Evolutionary conservation across 768 basidiomycete species (phyloP).

Genomic region (Rhodocollybia butyracea): DNA sequence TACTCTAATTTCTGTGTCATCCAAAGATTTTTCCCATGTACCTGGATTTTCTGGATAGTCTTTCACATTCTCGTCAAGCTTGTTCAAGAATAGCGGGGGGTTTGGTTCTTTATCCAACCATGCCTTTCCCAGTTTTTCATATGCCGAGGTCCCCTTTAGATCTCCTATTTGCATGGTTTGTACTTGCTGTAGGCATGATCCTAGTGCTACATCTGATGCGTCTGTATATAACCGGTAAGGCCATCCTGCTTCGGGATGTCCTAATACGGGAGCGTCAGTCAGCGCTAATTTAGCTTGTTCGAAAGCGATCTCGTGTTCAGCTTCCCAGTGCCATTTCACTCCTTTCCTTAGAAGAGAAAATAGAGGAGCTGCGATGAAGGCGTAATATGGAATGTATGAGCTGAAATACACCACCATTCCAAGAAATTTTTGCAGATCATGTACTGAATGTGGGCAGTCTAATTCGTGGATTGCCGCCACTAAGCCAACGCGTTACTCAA

Average conservation of each 20-base stretch:
- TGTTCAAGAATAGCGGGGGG: slow-evolving; percentile 13
- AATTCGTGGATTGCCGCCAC: too few relatives aligned
- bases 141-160: slow-evolving; percentile 5
- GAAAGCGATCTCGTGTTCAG: slow-evolving; percentile 17
- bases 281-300: neutral
- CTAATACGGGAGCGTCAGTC: slow-evolving; percentile 22
- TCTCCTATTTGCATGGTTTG: slow-evolving; percentile 9
- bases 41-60: slow-evolving; percentile 1
- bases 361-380: too few relatives aligned
- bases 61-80: neutral
- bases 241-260: slow-evolving; percentile 11
- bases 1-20: slow-evolving; percentile 18
- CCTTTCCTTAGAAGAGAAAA: too few relatives aligned
- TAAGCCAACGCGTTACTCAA: too few relatives aligned
- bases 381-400: too few relatives aligned
- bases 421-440: too few relatives aligned
- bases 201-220: slow-evolving; percentile 19
- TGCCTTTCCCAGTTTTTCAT: slow-evolving; percentile 7
- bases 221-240: slow-evolving; percentile 25
- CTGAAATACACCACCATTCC: too few relatives aligned
- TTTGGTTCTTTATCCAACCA: slow-evolving; percentile 6
- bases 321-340: too few relatives aligned
- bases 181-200: slow-evolving; percentile 14
- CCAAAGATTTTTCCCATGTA: slow-evolving; percentile 1
- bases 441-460: too few relatives aligned